phyloP scores from a whole-genome alignment of 108 stramenopile species.

The Schizochytrium sp. region DNA sequence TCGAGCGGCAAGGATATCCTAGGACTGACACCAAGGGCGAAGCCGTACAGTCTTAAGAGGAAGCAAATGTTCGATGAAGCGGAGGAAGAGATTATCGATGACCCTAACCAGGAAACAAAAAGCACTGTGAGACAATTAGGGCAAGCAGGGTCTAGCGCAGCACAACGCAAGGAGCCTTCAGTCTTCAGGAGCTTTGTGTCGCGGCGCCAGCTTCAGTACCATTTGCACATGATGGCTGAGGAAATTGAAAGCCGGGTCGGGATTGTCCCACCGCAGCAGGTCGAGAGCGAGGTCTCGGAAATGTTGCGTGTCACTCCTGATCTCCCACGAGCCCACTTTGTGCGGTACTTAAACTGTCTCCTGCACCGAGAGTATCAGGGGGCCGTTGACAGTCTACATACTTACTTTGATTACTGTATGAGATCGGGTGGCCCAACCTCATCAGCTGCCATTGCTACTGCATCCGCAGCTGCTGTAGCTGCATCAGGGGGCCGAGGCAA shows the following conservation, averaged over 20 bases:
- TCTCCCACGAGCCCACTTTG: constrained; percentile 84
- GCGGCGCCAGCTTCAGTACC: constrained; percentile 67
- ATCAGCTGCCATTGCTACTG: constrained; percentile 43
- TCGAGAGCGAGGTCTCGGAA: constrained; percentile 56
- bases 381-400: constrained; percentile 88
- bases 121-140: not conserved
- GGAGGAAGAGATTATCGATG: not conserved
- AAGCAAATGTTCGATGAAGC: not conserved
- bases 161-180: not conserved
- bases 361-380: constrained; percentile 80
- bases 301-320: constrained; percentile 79
- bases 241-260: constrained; percentile 58
- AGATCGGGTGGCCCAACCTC: constrained; percentile 74
- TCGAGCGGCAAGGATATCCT: not conserved
- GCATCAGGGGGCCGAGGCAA: constrained; percentile 13
- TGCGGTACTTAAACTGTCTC: constrained; percentile 84
- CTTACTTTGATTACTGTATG: constrained; percentile 92
- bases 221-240: constrained; percentile 65
- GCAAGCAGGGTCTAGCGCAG: not conserved
- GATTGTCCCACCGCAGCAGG: constrained; percentile 63
- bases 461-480: constrained; percentile 58
- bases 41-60: not conserved
- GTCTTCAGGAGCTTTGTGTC: constrained; percentile 61
- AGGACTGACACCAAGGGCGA: not conserved
- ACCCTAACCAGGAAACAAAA: not conserved